phyloP scores from a whole-genome alignment of 2,329 filamentous ascomycete genomes.

The Colletotrichum camelliae region DNA sequence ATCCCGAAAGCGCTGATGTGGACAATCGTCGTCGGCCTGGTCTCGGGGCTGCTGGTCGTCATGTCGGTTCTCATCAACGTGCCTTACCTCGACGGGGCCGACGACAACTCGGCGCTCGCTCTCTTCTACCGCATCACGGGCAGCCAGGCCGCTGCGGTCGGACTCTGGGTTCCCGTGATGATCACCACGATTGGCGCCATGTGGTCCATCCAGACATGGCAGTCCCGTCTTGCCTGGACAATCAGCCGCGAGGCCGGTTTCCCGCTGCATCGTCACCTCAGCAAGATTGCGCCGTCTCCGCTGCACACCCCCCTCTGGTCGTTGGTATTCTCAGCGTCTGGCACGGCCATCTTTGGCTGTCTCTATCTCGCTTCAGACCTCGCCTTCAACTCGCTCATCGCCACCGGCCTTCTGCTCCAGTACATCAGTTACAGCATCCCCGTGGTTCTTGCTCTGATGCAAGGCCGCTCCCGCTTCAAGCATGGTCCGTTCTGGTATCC shows the following conservation, averaged over 20 bases:
- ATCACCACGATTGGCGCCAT: constrained; percentile 27
- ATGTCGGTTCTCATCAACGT: constrained; percentile 31
- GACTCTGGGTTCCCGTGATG: constrained; percentile 27
- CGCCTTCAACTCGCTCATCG: constrained; percentile 31
- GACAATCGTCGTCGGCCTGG: constrained; percentile 27
- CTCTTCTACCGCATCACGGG: constrained; percentile 28
- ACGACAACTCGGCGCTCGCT: constrained; percentile 25
- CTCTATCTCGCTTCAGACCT: constrained; percentile 31
- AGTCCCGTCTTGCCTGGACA: constrained; percentile 33
- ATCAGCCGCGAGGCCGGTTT: constrained; percentile 31
- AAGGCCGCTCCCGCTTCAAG: constrained; percentile 28
- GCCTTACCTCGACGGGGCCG: constrained; percentile 17
- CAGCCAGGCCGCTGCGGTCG: constrained; percentile 27
- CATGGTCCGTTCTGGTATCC: constrained; percentile 33
- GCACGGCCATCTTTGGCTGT: constrained; percentile 30
- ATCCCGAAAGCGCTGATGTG: constrained; percentile 29
- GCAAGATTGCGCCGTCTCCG: constrained; percentile 25
- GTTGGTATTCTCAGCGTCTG: constrained; percentile 25
- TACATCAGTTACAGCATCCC: constrained; percentile 34
- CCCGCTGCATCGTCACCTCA: constrained; percentile 27
- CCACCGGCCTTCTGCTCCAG: constrained; percentile 28
- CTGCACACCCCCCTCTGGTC: constrained; percentile 31
- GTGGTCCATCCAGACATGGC: constrained; percentile 33
- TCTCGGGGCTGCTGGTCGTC: constrained; percentile 25
- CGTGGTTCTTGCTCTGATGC: constrained; percentile 25